Evolutionary conservation across 176 grass and related monocot genomes (phyloP), one percentile per base, ranked within the genome.

Genomic region (Oryza rufipogon): DNA sequence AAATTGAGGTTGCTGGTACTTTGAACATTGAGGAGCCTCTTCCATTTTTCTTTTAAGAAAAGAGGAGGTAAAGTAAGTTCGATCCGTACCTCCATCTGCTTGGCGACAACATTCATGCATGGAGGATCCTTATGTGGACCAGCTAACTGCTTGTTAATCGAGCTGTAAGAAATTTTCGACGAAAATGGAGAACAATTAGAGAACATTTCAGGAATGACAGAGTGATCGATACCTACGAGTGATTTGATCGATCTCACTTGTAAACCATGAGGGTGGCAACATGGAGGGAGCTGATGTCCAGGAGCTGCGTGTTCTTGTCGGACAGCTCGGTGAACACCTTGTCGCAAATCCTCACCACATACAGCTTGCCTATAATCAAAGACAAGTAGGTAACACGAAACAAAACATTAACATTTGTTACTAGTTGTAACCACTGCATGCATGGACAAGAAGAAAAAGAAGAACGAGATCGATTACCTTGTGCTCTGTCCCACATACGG

Each of bases 61-160:
- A 36, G 34, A 36, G 4, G 34, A 36, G 34, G 34, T 5, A 5
- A 36, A 36, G 34, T 32, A 32, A 32, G 2, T 32, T 2, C 30
- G n/a, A 32, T 52, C 4, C 23, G 47, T 86, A 97, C 94, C 87
- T 78, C 0, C 61, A 69, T 30, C 80, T 79, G 77, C 0, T 76
- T 2, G 10, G 36, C 36, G 71, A 97, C 20, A 28, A 0, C 33
- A 19, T 64, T 6, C 54, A 64, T 6, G 47, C 69, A 77, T 6
- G 94, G 94, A 68, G 94, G 94, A 70, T 97, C 92, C 80, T 92
- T 94, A 67, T 97, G 94, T 51, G 92, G 94, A 9, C 78, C 86
- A 2, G 87, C 17, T 13, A 94, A 45, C 5, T 94, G 79, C 81
- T 90, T 92, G 88, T 97, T 97, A 49, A 92, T 80, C 0, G 86